Conservation (phyloP, 2,329 filamentous ascomycete genomes). For the Didymella lethalis region DNA sequence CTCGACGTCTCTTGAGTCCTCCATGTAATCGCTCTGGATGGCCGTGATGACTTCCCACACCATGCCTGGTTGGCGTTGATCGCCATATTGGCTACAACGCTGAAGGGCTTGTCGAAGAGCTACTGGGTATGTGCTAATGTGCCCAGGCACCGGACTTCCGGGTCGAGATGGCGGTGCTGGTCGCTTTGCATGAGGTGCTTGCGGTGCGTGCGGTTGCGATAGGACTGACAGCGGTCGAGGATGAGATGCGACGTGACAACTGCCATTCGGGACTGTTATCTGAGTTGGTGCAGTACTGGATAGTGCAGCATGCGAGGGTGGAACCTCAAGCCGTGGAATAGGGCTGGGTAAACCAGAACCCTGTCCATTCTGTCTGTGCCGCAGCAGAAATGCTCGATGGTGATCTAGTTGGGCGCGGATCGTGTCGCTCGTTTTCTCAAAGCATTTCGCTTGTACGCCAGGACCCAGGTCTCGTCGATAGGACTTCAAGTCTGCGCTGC, state of each 20-base stretch:
- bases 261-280: constrained; percentile 1
- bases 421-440: constrained; percentile 32
- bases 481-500: constrained; percentile 31
- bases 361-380: constrained; percentile 17
- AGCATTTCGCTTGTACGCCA: constrained; percentile 32
- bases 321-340: constrained; percentile 21
- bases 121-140: constrained; percentile 24
- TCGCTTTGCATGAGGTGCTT: not conserved
- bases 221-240: constrained; percentile 19
- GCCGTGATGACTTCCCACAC: not conserved
- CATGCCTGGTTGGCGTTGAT: not conserved
- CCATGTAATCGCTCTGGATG: not conserved
- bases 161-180: constrained; percentile 4
- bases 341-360: constrained; percentile 17
- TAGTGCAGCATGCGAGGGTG: constrained; percentile 14
- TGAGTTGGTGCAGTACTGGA: constrained; percentile 6
- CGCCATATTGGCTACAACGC: not conserved
- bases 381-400: constrained; percentile 30
- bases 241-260: constrained; percentile 15
- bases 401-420: constrained; percentile 32
- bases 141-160: constrained; percentile 11
- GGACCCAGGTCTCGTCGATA: constrained; percentile 35
- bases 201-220: constrained; percentile 21
- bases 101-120: constrained; percentile 11
- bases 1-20: not conserved